Evolutionary conservation across 768 basidiomycete genomes (phyloP).

Genomic region (Kwoniella pini): DNA sequence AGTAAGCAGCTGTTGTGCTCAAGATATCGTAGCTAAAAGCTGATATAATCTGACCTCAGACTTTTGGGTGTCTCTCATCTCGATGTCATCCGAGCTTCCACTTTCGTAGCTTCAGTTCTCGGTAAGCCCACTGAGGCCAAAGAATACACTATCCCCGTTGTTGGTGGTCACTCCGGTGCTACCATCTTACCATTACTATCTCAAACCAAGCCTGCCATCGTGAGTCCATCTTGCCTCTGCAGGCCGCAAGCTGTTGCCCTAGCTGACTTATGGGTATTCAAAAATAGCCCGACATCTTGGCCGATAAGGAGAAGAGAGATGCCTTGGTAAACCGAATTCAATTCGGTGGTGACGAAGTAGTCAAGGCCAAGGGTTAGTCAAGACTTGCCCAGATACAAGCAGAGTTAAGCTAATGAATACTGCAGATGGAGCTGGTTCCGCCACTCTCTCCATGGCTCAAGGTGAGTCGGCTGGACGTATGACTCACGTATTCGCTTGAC

Average conservation of each 20-base stretch:
- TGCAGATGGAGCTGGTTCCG: constrained; percentile 70
- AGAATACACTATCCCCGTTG: constrained; percentile 76
- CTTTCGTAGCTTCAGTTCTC: constrained; percentile 76
- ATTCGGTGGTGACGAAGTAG: constrained; percentile 97
- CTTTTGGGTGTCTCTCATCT: constrained; percentile 98
- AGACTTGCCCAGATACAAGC: not conserved
- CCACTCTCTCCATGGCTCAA: constrained; percentile 69
- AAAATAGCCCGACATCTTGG: constrained; percentile 62
- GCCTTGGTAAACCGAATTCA: constrained; percentile 91
- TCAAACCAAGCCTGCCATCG: constrained; percentile 61
- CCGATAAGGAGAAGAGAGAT: constrained; percentile 68
- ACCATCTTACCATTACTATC: constrained; percentile 96
- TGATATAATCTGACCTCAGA: constrained; percentile 12
- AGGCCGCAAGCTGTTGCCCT: not conserved
- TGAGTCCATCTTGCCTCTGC: constrained; percentile 15
- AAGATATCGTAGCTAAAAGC: not conserved
- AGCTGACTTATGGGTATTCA: not conserved
- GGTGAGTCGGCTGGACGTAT: constrained; percentile 15
- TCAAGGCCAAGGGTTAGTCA: constrained; percentile 76
- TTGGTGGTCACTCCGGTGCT: constrained; percentile 95
- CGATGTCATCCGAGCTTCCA: constrained; percentile 93
- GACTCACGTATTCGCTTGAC: not conserved
- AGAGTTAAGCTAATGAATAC: constrained; percentile 9
- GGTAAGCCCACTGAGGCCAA: constrained; percentile 57
- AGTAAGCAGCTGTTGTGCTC: constrained; percentile 37